These are phyloP conservation scores for Fusarium albidum DNA, from an alignment of 2,329 filamentous ascomycete genomes.

Conservation along the genomic window DNA sequence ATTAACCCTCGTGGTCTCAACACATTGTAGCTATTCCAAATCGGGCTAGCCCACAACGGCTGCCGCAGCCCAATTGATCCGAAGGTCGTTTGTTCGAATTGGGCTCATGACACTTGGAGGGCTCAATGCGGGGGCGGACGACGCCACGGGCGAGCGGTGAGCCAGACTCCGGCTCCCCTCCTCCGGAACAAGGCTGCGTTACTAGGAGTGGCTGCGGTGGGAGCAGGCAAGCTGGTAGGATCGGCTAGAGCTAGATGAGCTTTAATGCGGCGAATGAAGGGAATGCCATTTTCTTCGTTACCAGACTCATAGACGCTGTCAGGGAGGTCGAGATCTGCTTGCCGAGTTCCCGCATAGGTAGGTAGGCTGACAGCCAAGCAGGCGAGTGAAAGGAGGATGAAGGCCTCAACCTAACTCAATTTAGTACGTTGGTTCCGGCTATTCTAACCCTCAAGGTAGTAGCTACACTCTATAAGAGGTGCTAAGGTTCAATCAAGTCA, in stretches of 20 bases:
- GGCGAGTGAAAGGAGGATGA: slow-evolving; percentile 16
- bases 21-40: too few relatives aligned
- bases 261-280: slow-evolving; percentile 15
- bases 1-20: too few relatives aligned
- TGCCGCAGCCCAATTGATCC: too few relatives aligned
- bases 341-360: slow-evolving; percentile 15
- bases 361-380: slow-evolving; percentile 18
- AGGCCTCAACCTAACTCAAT: too few relatives aligned
- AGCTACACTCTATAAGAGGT: too few relatives aligned
- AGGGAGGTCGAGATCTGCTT: slow-evolving; percentile 17
- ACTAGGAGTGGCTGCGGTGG: slow-evolving; percentile 9
- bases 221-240: slow-evolving; percentile 17
- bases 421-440: too few relatives aligned
- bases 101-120: too few relatives aligned
- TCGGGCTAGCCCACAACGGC: too few relatives aligned
- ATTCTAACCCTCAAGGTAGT: too few relatives aligned
- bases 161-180: slow-evolving; percentile 4
- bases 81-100: too few relatives aligned
- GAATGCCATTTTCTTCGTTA: slow-evolving; percentile 12
- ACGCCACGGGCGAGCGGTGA: slow-evolving; percentile 1
- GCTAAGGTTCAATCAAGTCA: too few relatives aligned
- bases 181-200: slow-evolving; percentile 10
- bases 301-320: slow-evolving; percentile 15
- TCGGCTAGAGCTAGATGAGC: slow-evolving; percentile 16
- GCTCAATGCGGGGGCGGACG: slow-evolving; percentile 3